phyloP scores from a whole-genome alignment of 352 stramenopile genomes.

The Phytophthora sp. region DNA sequence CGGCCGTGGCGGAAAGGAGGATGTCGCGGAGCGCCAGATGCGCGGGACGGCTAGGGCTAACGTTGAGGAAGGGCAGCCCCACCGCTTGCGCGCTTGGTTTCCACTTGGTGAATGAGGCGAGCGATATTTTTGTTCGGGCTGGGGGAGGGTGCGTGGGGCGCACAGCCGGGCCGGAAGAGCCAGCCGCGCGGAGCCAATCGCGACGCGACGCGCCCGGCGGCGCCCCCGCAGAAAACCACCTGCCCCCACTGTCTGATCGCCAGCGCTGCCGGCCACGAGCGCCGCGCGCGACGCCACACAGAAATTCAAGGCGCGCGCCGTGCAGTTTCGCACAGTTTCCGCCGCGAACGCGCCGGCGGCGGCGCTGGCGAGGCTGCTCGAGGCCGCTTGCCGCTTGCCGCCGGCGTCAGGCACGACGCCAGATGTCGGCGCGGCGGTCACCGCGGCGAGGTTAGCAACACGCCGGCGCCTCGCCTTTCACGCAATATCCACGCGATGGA shows the following conservation, averaged over 20 bases:
- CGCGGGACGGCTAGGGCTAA: constrained; percentile 28
- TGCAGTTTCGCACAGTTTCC: constrained; percentile 37
- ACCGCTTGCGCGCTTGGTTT: constrained; percentile 26
- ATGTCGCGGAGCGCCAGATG: constrained; percentile 19
- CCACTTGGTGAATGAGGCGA: constrained; percentile 35
- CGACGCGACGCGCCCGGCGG: constrained; percentile 9
- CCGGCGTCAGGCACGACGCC: background rate
- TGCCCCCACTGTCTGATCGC: constrained; percentile 27
- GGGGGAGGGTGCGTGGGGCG: background rate
- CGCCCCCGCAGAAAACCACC: constrained; percentile 35
- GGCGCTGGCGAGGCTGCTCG: no score
- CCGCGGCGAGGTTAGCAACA: constrained; percentile 22
- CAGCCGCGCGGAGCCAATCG: constrained; percentile 35
- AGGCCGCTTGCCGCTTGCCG: no score
- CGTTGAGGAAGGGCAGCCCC: constrained; percentile 17
- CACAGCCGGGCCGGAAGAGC: constrained; percentile 31
- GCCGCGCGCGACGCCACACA: constrained; percentile 12
- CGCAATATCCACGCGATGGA: constrained; percentile 35
- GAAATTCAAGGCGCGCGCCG: constrained; percentile 10
- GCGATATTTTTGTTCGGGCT: constrained; percentile 34
- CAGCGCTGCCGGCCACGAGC: background rate
- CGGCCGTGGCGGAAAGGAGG: constrained; percentile 26
- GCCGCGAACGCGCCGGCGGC: background rate
- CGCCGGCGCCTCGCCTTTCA: constrained; percentile 17
- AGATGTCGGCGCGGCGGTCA: constrained; percentile 24